Evolutionary conservation across 176 grass and related monocot species (phyloP).

Genomic region (Aegilops umbellulata): DNA sequence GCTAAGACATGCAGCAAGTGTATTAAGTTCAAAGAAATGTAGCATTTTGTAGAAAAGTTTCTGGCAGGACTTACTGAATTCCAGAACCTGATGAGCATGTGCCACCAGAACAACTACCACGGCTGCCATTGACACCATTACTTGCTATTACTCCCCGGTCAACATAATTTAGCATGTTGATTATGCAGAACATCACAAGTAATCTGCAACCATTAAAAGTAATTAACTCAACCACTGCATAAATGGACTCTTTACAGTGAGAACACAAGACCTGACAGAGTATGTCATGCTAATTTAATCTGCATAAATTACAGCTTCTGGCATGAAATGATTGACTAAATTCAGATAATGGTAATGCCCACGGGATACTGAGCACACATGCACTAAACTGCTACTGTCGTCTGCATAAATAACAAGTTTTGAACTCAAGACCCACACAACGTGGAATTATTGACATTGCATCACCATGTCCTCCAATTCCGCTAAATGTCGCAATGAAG

Average conservation of each 20-base stretch:
- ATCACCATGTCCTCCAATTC: not conserved
- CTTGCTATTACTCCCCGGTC: slow-evolving; percentile 97
- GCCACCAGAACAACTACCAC: slow-evolving; percentile 62
- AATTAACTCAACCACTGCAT: not conserved
- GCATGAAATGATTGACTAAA: not conserved
- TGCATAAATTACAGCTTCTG: not conserved
- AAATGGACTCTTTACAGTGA: not conserved
- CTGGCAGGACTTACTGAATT: slow-evolving; percentile 78
- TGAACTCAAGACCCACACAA: not conserved
- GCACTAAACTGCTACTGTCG: not conserved
- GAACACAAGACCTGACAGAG: not conserved
- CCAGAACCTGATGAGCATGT: slow-evolving; percentile 82
- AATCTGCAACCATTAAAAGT: slow-evolving; percentile 55
- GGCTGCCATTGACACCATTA: slow-evolving; percentile 95
- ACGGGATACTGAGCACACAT: not conserved
- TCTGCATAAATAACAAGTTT: not conserved
- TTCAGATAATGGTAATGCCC: not conserved
- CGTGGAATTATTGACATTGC: not conserved
- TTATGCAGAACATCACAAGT: slow-evolving; percentile 89
- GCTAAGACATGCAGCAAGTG: not conserved
- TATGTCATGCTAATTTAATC: not conserved
- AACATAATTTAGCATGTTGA: slow-evolving; percentile 98
- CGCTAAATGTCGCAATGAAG: not conserved
- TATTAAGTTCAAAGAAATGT: not conserved
- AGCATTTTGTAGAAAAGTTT: slow-evolving; percentile 4